Evolutionary conservation across 352 stramenopile genomes (phyloP).

Genomic region (Elongisporangium senticosum): DNA sequence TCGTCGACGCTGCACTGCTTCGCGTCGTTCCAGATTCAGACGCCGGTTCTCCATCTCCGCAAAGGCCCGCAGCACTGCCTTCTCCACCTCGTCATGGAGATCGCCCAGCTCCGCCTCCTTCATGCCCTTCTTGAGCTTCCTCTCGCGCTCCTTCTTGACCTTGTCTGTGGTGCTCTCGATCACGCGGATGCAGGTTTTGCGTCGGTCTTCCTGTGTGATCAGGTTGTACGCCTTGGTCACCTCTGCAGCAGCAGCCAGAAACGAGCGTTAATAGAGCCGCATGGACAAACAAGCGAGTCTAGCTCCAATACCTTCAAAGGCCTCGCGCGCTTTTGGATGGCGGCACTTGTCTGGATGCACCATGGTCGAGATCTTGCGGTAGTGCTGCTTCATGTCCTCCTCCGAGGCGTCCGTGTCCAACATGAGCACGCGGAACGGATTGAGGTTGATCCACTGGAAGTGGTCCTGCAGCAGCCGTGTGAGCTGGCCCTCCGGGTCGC

Average conservation of each 20-base stretch:
- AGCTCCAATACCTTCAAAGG: slow-evolving; percentile 73
- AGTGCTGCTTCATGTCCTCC: slow-evolving; percentile 90
- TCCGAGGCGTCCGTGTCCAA: slow-evolving; percentile 79
- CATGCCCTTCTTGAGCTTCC: slow-evolving; percentile 80
- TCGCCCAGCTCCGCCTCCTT: slow-evolving; percentile 65
- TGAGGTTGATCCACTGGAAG: slow-evolving; percentile 88
- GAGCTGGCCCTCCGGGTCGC: slow-evolving; percentile 55
- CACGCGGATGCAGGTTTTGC: slow-evolving; percentile 71
- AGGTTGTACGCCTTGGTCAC: slow-evolving; percentile 85
- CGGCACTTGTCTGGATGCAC: slow-evolving; percentile 86
- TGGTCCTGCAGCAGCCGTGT: slow-evolving; percentile 60
- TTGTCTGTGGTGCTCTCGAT: slow-evolving; percentile 69
- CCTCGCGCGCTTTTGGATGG: slow-evolving; percentile 65
- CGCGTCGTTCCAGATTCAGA: slow-evolving; percentile 67
- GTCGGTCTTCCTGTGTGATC: slow-evolving; percentile 77
- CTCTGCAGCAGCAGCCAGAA: slow-evolving; percentile 28
- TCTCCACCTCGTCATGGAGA: slow-evolving; percentile 57
- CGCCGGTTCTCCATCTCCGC: slow-evolving; percentile 78
- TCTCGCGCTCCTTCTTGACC: slow-evolving; percentile 65
- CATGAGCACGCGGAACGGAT: slow-evolving; percentile 86
- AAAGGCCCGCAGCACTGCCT: slow-evolving; percentile 78
- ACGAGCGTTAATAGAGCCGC: neutral
- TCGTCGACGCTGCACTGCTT: slow-evolving; percentile 55
- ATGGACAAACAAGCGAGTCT: neutral
- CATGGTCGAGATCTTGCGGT: slow-evolving; percentile 86